Conservation (phyloP, 352 stramenopile species). For the Nothophytophthora sp. region DNA sequence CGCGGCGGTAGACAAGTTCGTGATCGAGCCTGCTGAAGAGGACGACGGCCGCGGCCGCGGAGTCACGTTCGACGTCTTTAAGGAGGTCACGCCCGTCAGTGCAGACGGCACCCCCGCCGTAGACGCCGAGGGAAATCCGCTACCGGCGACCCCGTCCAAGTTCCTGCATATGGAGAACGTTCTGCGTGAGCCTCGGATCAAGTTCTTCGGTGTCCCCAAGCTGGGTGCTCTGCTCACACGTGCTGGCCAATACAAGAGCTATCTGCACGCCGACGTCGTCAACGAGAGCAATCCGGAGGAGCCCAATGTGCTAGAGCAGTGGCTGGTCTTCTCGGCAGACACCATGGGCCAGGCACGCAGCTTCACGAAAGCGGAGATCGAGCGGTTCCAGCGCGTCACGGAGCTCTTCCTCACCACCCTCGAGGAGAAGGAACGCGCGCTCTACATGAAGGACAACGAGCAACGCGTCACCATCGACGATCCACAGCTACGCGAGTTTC, state of each 20-base stretch:
- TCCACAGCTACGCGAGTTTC: constrained; percentile 60
- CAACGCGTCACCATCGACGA: constrained; percentile 48
- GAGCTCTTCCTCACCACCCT: constrained; percentile 53
- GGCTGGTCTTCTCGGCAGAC: constrained; percentile 69
- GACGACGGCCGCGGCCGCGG: constrained; percentile 32
- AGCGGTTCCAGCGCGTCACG: constrained; percentile 60
- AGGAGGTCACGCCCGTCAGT: constrained; percentile 40
- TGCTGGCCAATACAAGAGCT: constrained; percentile 71
- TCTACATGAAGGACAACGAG: constrained; percentile 73
- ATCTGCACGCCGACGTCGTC: constrained; percentile 66
- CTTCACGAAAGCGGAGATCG: constrained; percentile 61
- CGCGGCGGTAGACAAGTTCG: constrained; percentile 56
- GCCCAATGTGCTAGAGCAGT: constrained; percentile 70
- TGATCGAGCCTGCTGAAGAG: constrained; percentile 37
- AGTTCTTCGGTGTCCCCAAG: constrained; percentile 91
- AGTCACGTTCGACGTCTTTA: constrained; percentile 68
- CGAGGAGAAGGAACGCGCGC: constrained; percentile 60
- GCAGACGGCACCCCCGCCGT: constrained; percentile 29
- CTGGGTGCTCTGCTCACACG: constrained; percentile 80
- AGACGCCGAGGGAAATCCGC: constrained; percentile 68
- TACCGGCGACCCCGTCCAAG: constrained; percentile 48
- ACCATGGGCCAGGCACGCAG: constrained; percentile 72
- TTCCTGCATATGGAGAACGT: constrained; percentile 90
- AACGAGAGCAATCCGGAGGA: constrained; percentile 71
- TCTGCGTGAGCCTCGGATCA: constrained; percentile 80